A percentile compares a stretch with the other conserved stretches of the same genome.
Evolutionary conservation across 805 yeast species (phyloP).

Genomic region (Candida orba): DNA sequence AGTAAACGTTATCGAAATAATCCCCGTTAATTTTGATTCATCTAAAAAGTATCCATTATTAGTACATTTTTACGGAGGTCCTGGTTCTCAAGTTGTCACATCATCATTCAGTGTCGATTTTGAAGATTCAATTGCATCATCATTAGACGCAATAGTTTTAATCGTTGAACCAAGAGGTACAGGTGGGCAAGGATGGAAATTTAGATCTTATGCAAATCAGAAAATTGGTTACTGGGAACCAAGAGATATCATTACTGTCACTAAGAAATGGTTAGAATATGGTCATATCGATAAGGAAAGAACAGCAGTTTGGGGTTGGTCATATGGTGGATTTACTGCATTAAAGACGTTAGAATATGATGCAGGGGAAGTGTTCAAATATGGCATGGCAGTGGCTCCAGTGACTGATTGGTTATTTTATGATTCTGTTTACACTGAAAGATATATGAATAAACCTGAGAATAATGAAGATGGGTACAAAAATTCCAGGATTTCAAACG

Average conservation of each 20-base stretch:
- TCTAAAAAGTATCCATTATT: conserved; percentile 61
- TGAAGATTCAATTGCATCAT: conserved; percentile 69
- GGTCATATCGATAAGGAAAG: conserved; percentile 55
- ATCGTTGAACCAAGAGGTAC: conserved; percentile 98
- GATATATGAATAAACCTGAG: conserved; percentile 84
- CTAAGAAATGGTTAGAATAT: conserved; percentile 42
- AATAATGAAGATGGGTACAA: conserved; percentile 60
- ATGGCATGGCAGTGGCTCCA: conserved; percentile 96
- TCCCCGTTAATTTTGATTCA: conserved; percentile 68
- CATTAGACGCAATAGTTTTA: conserved; percentile 76
- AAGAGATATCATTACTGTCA: conserved; percentile 78
- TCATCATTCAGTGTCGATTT: conserved; percentile 55
- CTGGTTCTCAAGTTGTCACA: conserved; percentile 80
- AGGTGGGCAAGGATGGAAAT: conserved; percentile 75
- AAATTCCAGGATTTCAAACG: conserved; percentile 48
- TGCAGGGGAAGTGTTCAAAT: conserved; percentile 63
- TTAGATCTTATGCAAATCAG: conserved; percentile 73
- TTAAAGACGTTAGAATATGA: conserved; percentile 83
- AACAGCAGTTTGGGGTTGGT: conserved; percentile 97
- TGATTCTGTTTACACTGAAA: conserved; percentile 90
- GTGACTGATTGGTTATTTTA: conserved; percentile 91
- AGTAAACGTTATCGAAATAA: conserved; percentile 65
- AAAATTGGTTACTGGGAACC: conserved; percentile 80
- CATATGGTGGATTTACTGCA: conserved; percentile 93
- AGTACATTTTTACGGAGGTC: conserved; percentile 95